These are phyloP conservation scores for Cladosporium oxysporum DNA, from an alignment of 2,329 filamentous ascomycete genomes.

Conservation along the genomic window DNA sequence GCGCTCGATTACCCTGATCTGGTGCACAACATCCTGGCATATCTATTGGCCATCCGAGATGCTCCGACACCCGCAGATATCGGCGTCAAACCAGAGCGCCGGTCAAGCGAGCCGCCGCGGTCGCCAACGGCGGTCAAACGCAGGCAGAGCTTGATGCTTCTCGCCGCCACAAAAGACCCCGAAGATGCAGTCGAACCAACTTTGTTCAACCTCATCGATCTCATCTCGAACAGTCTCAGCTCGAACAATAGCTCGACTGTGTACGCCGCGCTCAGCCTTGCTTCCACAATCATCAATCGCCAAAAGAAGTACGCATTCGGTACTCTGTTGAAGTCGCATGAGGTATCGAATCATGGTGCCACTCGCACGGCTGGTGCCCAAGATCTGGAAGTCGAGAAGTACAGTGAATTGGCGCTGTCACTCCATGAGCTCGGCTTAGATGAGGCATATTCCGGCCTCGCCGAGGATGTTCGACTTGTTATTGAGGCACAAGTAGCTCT, in stretches of 20 bases:
- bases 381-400: conserved; percentile 70
- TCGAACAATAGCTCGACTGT: conserved; percentile 88
- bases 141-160: conserved; percentile 84
- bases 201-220: conserved; percentile 89
- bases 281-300: conserved; percentile 80
- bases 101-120: conserved; percentile 22
- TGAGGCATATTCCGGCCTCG: conserved; percentile 68
- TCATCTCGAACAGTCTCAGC: conserved; percentile 80
- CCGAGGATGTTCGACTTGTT: conserved; percentile 63
- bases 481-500: conserved; percentile 34
- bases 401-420: conserved; percentile 67
- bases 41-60: conserved; percentile 80
- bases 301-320: conserved; percentile 85
- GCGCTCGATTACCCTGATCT: conserved; percentile 90
- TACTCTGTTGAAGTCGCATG: conserved; percentile 70
- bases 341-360: conserved; percentile 55
- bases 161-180: conserved; percentile 75
- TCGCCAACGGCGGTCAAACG: conserved; percentile 69
- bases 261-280: conserved; percentile 81
- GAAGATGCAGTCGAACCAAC: conserved; percentile 77
- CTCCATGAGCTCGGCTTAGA: conserved; percentile 72
- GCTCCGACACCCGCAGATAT: conserved; percentile 27
- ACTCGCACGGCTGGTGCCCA: conserved; percentile 72
- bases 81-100: conserved; percentile 9
- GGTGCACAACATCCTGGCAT: conserved; percentile 89